These are phyloP conservation scores for Lipomyces yamadae DNA, from an alignment of 805 yeast genomes.

Conservation along the genomic window DNA sequence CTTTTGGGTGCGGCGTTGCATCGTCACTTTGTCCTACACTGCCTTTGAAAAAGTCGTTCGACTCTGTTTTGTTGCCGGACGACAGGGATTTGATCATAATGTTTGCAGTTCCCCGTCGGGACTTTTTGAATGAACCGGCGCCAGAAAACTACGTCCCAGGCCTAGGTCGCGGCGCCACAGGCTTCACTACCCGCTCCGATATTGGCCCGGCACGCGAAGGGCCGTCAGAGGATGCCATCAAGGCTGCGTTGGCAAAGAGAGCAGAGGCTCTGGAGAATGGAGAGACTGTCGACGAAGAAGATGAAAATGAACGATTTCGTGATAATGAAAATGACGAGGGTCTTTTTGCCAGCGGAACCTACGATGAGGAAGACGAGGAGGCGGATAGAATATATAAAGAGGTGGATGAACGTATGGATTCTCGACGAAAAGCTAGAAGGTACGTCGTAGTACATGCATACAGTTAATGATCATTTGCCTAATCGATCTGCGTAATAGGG, in stretches of 20 bases:
- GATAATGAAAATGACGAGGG: slow-evolving; percentile 47
- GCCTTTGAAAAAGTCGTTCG: not conserved
- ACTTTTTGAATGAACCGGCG: slow-evolving; percentile 79
- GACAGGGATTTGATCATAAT: slow-evolving; percentile 10
- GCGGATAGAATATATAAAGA: slow-evolving; percentile 72
- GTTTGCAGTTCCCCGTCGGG: slow-evolving; percentile 38
- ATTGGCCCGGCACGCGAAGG: slow-evolving; percentile 56
- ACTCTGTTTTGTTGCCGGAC: not conserved
- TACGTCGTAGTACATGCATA: slow-evolving; percentile 4
- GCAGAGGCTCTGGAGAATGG: slow-evolving; percentile 39
- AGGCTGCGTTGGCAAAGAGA: slow-evolving; percentile 40
- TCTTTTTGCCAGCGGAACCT: slow-evolving; percentile 40
- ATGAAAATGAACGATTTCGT: slow-evolving; percentile 44
- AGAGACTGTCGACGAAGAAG: slow-evolving; percentile 38
- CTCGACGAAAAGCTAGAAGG: slow-evolving; percentile 40
- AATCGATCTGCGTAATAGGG: slow-evolving; percentile 28
- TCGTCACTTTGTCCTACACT: too few species aligned
- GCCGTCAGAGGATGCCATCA: slow-evolving; percentile 48
- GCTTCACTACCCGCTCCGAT: slow-evolving; percentile 86
- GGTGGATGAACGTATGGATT: slow-evolving; percentile 61
- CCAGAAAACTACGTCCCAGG: slow-evolving; percentile 94
- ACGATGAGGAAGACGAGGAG: slow-evolving; percentile 70
- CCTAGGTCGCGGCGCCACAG: slow-evolving; percentile 92
- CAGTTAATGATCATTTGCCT: not conserved
- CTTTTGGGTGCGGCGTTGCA: too few species aligned